Evolutionary conservation across 441 rosid species (phyloP), one percentile per base, ranked within the genome.

Genomic region (Euphorbia corollata): DNA sequence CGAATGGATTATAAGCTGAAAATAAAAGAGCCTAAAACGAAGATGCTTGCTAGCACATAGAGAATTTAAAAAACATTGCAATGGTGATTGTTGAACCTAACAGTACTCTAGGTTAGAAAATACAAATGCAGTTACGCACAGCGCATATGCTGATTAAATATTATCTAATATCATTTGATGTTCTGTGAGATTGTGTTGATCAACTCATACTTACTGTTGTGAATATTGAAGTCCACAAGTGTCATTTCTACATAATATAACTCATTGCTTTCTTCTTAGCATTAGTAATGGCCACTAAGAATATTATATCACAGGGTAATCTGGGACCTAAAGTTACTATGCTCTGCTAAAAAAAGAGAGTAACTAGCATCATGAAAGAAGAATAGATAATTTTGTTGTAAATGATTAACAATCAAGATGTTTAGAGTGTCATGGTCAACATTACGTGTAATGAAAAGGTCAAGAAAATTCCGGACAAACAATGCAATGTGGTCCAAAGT

Each of bases 401-500:
- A n/a, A 59, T 36, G 43, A 18, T 59, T 32, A 18, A 34, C 13
- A 59, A 34, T 30, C 19, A 38, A 43, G 64, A 22, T 20, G 23
- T 16, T 43, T 60, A 48, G 19, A 48, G 53, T 48, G 19, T 16
- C 53, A 48, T 45, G 50, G 50, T 45, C 16, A 11, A 16, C 2
- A 16, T 2, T 38, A 16, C 47, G 47, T 34, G 47, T 5, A 38
- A 60, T 60, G 22, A 60, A 60, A 36, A 18, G 45, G 48, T n/a
- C 64, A 20, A 36, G 23, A 13, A 34, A 15, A 36, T 60, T 38
- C 23, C 43, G 48, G 16, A 54, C 58, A 54, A 54, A 54, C 58
- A 19, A 54, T 48, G 36, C 15, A 15, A 18, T 9, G 38, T 30
- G 65, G 50, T 68, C 59, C 59, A 30, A 45, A 19, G 71, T 24